These are phyloP conservation scores for Pyrenochaeta sp. DNA, from an alignment of 2,329 filamentous ascomycete genomes.

Conservation along the genomic window DNA sequence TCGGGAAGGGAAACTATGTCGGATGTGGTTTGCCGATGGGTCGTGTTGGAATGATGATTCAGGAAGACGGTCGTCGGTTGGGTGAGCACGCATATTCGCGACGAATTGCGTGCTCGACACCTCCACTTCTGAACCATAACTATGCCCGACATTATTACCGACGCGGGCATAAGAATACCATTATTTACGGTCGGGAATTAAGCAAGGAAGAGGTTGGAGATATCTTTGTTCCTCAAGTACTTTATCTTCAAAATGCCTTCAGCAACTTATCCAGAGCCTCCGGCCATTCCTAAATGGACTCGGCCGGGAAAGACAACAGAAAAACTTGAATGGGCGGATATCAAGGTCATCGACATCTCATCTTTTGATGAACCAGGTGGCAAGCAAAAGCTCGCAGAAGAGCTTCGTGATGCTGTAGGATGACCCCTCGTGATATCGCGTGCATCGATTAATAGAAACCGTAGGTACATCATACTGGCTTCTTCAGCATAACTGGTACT, in stretches of 20 bases:
- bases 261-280: slow-evolving; percentile 18
- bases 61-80: slow-evolving; percentile 6
- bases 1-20: not conserved
- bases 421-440: not conserved
- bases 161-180: slow-evolving; percentile 1
- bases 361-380: slow-evolving; percentile 62
- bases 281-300: slow-evolving; percentile 33
- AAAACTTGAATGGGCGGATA: slow-evolving; percentile 36
- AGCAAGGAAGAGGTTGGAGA: not conserved
- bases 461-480: slow-evolving; percentile 39
- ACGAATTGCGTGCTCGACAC: slow-evolving; percentile 33
- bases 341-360: slow-evolving; percentile 51
- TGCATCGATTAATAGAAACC: not conserved
- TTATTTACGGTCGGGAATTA: not conserved
- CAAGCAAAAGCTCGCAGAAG: slow-evolving; percentile 61
- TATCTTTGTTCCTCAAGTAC: not conserved
- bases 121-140: slow-evolving; percentile 16
- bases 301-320: slow-evolving; percentile 33
- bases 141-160: slow-evolving; percentile 13
- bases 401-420: slow-evolving; percentile 61
- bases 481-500: slow-evolving; percentile 41
- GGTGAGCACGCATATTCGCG: slow-evolving; percentile 29
- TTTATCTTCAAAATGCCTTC: slow-evolving; percentile 33
- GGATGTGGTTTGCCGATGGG: slow-evolving; percentile 4
- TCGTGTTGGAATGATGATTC: not conserved